These are phyloP conservation scores for Eleusine indica DNA, from an alignment of 176 grass and related monocot genomes.

Conservation along the genomic window DNA sequence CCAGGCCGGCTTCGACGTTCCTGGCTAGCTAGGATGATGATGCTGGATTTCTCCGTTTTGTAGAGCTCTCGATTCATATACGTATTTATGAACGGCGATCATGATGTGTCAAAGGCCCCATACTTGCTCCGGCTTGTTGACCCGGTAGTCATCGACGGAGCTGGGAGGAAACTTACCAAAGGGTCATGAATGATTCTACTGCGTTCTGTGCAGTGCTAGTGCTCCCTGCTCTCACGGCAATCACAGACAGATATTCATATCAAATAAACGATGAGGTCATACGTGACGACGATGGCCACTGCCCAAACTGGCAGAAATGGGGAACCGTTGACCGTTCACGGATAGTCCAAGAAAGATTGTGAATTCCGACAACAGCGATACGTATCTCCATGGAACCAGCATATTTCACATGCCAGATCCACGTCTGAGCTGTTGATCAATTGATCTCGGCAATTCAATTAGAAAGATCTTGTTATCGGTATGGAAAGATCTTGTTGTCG, in stretches of 20 bases:
- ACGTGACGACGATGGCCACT: neutral
- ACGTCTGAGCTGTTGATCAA: no score
- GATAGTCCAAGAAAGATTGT: neutral
- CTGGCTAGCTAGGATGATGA: neutral
- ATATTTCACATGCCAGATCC: no score
- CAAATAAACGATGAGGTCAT: neutral
- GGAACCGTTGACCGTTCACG: neutral
- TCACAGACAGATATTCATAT: neutral
- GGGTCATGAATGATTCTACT: neutral
- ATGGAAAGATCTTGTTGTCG: no score
- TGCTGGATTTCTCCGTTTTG: neutral
- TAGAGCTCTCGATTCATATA: neutral
- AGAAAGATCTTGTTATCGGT: no score
- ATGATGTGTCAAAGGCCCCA: neutral
- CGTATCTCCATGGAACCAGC: neutral
- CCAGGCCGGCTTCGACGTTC: no score
- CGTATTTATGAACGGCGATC: neutral
- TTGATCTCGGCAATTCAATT: no score
- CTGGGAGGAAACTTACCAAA: slow-evolving; percentile 10
- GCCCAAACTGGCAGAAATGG: neutral
- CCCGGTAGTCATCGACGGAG: neutral
- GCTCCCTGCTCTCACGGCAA: neutral
- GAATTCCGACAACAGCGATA: no score
- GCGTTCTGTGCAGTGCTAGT: no score
- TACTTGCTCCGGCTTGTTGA: neutral